A percentile compares a stretch with the other conserved stretches of the same genome.
phyloP scores from a whole-genome alignment of 805 yeast genomes.

The Pichia deserticola region DNA sequence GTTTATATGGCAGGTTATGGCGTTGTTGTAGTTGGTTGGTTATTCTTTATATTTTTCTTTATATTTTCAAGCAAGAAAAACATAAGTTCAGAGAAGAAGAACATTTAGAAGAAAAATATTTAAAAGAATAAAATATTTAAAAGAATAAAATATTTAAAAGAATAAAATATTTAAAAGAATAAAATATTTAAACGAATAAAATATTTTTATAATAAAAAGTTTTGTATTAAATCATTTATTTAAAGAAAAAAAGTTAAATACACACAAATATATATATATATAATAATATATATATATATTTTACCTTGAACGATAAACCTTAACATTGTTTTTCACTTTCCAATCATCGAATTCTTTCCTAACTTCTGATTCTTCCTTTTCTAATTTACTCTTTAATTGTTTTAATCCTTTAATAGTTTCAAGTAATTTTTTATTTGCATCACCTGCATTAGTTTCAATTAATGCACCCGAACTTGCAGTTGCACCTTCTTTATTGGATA shows the following conservation, averaged over 20 bases:
- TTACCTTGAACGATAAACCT: slow-evolving; percentile 32
- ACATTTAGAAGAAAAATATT: slow-evolving; percentile 3
- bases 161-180: too few relatives aligned
- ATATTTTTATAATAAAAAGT: background rate
- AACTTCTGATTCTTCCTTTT: slow-evolving; percentile 32
- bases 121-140: too few relatives aligned
- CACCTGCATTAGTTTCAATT: slow-evolving; percentile 74
- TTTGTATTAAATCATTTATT: background rate
- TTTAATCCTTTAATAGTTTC: slow-evolving; percentile 46
- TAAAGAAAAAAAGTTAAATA: background rate
- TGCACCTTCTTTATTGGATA: background rate
- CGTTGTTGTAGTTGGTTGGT: slow-evolving; percentile 69
- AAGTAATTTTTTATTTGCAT: slow-evolving; percentile 56
- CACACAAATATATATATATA: too few relatives aligned
- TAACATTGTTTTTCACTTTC: slow-evolving; percentile 44
- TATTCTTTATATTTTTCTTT: slow-evolving; percentile 65
- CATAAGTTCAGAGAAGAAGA: slow-evolving; percentile 15
- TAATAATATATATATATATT: background rate
- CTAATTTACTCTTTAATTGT: slow-evolving; percentile 32
- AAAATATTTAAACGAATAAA: too few relatives aligned
- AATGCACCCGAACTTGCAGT: slow-evolving; percentile 37
- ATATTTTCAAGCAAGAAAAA: slow-evolving; percentile 29
- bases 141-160: background rate
- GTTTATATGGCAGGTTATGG: slow-evolving; percentile 70
- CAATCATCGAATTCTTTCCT: slow-evolving; percentile 39